These are phyloP conservation scores for Lathyrus sativus DNA, from an alignment of 306 rosid genomes.

Conservation along the genomic window DNA sequence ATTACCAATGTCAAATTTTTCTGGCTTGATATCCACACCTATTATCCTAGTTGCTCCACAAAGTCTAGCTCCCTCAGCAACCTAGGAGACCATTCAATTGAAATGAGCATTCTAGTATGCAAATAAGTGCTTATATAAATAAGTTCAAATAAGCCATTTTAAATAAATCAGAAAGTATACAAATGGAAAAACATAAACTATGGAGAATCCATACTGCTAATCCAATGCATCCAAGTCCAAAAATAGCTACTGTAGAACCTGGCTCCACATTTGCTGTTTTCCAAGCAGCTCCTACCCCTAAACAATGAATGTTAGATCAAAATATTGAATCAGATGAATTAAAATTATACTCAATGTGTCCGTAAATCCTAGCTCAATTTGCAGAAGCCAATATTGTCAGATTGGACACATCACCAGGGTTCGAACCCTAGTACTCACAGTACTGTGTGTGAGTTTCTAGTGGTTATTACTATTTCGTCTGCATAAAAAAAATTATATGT, in stretches of 20 bases:
- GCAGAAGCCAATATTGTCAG: too few species aligned
- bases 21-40: slow-evolving; percentile 76
- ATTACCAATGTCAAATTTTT: slow-evolving; percentile 69
- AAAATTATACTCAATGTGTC: too few species aligned
- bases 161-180: background rate
- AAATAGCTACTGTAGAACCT: slow-evolving; percentile 79
- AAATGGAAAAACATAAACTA: background rate
- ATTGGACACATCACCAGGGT: too few species aligned
- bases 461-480: too few species aligned
- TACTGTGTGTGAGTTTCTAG: too few species aligned
- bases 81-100: slow-evolving; percentile 48
- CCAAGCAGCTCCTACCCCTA: slow-evolving; percentile 98
- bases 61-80: slow-evolving; percentile 90
- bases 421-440: too few species aligned
- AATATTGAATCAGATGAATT: slow-evolving; percentile 6
- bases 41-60: slow-evolving; percentile 81
- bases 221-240: slow-evolving; percentile 86
- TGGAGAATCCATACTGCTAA: slow-evolving; percentile 63
- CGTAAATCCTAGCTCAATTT: too few species aligned
- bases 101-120: slow-evolving; percentile 11
- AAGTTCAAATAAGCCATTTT: background rate
- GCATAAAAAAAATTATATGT: too few species aligned
- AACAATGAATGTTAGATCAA: slow-evolving; percentile 8
- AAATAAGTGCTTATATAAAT: background rate
- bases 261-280: slow-evolving; percentile 72